These are phyloP conservation scores for Kodamaea fukazawae DNA, from an alignment of 805 yeast genomes.

Conservation along the genomic window DNA sequence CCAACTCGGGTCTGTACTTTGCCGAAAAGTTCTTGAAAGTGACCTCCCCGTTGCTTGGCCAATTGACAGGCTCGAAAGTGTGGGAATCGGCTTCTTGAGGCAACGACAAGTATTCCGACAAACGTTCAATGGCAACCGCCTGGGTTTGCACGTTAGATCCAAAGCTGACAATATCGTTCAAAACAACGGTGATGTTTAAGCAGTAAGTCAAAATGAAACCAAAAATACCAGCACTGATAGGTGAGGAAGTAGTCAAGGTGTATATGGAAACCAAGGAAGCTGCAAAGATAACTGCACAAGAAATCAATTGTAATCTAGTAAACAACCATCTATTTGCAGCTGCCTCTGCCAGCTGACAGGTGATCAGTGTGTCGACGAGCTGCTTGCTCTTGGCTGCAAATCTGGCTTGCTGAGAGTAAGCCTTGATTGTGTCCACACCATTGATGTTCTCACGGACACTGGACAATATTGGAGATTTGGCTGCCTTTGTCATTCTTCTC, in stretches of 20 bases:
- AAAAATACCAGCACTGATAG: conserved; percentile 31
- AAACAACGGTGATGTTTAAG: conserved; percentile 28
- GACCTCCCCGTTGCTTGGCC: conserved; percentile 43
- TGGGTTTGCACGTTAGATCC: conserved; percentile 37
- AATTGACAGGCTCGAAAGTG: conserved; percentile 32
- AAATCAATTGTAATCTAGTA: conserved; percentile 35
- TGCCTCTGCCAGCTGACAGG: conserved; percentile 21
- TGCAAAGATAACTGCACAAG: conserved; percentile 30
- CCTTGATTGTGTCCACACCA: conserved; percentile 36
- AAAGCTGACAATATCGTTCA: conserved; percentile 30
- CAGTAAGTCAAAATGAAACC: conserved; percentile 40
- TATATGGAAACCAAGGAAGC: conserved; percentile 26
- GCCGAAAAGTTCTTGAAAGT: conserved; percentile 23
- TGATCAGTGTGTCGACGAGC: conserved; percentile 25
- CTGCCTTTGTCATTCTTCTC: conserved; percentile 30
- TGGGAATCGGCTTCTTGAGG: conserved; percentile 45
- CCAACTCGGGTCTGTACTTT: conserved; percentile 24
- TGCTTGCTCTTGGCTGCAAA: conserved; percentile 23
- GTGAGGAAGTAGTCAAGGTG: conserved; percentile 21
- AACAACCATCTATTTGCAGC: conserved; percentile 35
- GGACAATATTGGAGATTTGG: conserved; percentile 32
- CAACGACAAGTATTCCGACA: conserved; percentile 40
- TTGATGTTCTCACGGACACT: conserved; percentile 37
- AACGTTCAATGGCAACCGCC: conserved; percentile 35
- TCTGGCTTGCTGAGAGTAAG: conserved; percentile 29